phyloP scores from a whole-genome alignment of 495 filamentous ascomycete species.

The Trichoderma orchidacearum region DNA sequence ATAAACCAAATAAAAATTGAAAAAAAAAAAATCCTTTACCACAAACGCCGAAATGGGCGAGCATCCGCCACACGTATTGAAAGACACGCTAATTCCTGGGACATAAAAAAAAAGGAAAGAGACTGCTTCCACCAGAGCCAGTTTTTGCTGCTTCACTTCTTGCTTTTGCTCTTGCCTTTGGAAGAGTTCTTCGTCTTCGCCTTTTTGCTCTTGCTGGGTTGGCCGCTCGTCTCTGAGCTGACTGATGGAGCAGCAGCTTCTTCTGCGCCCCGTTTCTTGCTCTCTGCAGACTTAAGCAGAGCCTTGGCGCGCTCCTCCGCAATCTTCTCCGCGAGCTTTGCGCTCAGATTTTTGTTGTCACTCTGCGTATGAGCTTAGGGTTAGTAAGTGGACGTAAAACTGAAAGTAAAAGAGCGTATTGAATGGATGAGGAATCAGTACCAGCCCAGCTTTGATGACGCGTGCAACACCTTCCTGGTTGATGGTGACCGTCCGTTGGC shows the following conservation, averaged over 20 bases:
- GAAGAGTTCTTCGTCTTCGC: not conserved
- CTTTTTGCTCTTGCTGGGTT: not conserved
- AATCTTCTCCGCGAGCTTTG: slow-evolving; percentile 27
- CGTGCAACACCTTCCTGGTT: slow-evolving; percentile 71
- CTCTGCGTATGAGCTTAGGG: slow-evolving; percentile 8
- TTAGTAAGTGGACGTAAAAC: no score
- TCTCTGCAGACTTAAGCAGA: slow-evolving; percentile 16
- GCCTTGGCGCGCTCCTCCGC: slow-evolving; percentile 32
- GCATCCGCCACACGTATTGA: no score
- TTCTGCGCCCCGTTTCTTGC: slow-evolving; percentile 24
- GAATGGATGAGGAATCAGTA: no score
- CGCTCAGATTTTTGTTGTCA: slow-evolving; percentile 23
- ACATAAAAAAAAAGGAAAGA: no score
- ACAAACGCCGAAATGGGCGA: no score
- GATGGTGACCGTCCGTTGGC: slow-evolving; percentile 44
- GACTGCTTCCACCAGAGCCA: no score
- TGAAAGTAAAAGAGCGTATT: no score
- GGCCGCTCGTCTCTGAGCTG: not conserved
- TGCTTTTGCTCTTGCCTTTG: not conserved
- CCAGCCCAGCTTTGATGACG: slow-evolving; percentile 69
- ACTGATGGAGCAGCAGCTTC: slow-evolving; percentile 8
- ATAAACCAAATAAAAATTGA: not conserved
- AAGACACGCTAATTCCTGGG: not conserved
- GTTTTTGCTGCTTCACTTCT: not conserved
- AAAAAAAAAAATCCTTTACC: no score